A percentile compares a stretch with the other conserved stretches of the same genome.
phyloP scores from a whole-genome alignment of 352 stramenopile species.

The Phytophthora hibernalis region DNA sequence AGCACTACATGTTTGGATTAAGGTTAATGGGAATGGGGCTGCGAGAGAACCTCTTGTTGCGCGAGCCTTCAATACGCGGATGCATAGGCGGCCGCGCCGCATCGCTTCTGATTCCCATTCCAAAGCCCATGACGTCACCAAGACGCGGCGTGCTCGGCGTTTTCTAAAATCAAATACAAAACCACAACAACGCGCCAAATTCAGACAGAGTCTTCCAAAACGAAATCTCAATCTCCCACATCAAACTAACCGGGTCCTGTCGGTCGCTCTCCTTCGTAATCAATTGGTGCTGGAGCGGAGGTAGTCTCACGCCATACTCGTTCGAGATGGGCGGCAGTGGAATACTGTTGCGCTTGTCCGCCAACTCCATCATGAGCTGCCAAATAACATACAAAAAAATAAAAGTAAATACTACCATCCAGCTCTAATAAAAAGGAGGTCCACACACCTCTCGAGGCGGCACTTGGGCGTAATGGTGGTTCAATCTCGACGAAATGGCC shows the following conservation, averaged over 20 bases:
- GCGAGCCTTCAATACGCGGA: conserved; percentile 58
- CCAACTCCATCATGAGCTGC: conserved; percentile 88
- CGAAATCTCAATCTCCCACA: background rate
- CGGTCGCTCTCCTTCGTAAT: conserved; percentile 76
- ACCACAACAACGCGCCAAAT: background rate
- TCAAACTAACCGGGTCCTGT: conserved; percentile 52
- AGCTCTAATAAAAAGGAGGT: background rate
- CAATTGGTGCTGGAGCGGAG: conserved; percentile 73
- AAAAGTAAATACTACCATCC: conserved; percentile 3
- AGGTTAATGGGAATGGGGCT: conserved; percentile 75
- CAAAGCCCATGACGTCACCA: conserved; percentile 26
- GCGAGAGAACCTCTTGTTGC: conserved; percentile 81
- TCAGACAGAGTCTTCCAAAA: background rate
- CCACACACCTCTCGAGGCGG: conserved; percentile 67
- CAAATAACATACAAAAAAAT: conserved; percentile 11
- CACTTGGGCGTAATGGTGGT: conserved; percentile 81
- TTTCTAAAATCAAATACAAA: conserved; percentile 31
- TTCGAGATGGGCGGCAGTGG: conserved; percentile 80
- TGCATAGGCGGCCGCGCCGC: conserved; percentile 50
- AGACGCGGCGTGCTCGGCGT: conserved; percentile 35
- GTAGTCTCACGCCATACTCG: conserved; percentile 85
- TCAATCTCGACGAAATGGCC: conserved; percentile 77
- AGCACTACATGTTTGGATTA: conserved; percentile 32
- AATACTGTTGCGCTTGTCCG: conserved; percentile 84
- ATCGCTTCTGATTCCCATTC: conserved; percentile 19